These are phyloP conservation scores for Penicillium subrubescens DNA, from an alignment of 495 filamentous ascomycete genomes.

Conservation along the genomic window DNA sequence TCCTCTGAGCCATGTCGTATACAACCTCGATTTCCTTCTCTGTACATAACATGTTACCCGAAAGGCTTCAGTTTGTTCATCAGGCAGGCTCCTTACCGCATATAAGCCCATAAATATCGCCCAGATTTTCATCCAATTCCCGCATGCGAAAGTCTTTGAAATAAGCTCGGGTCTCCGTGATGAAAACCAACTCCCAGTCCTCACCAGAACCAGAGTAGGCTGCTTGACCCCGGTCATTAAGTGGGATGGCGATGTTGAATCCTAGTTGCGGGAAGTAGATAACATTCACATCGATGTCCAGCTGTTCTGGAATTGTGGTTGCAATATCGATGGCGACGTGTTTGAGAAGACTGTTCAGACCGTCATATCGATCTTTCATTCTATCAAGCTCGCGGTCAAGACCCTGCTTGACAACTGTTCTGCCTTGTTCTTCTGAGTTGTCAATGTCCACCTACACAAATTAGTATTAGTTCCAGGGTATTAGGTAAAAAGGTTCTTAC, in stretches of 20 bases:
- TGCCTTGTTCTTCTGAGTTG: slow-evolving; percentile 69
- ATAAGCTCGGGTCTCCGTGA: slow-evolving; percentile 70
- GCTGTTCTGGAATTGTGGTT: slow-evolving; percentile 58
- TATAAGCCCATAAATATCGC: slow-evolving; percentile 83
- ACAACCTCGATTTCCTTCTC: slow-evolving; percentile 92
- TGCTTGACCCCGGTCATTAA: slow-evolving; percentile 61
- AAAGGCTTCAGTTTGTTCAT: not conserved
- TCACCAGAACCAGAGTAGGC: slow-evolving; percentile 65
- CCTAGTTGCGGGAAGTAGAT: slow-evolving; percentile 91
- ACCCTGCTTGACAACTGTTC: slow-evolving; percentile 71
- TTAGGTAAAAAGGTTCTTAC: slow-evolving; percentile 27
- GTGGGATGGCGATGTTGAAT: slow-evolving; percentile 77
- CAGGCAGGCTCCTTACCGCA: slow-evolving; percentile 57
- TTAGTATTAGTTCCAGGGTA: slow-evolving; percentile 7
- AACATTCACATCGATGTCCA: slow-evolving; percentile 68
- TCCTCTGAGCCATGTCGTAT: slow-evolving; percentile 70
- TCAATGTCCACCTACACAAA: slow-evolving; percentile 74
- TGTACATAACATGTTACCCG: slow-evolving; percentile 27
- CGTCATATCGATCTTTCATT: slow-evolving; percentile 76
- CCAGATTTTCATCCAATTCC: slow-evolving; percentile 79
- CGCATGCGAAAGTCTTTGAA: slow-evolving; percentile 88
- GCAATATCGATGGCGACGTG: slow-evolving; percentile 64
- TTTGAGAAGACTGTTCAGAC: slow-evolving; percentile 71
- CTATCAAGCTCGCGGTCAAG: slow-evolving; percentile 76
- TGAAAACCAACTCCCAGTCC: slow-evolving; percentile 79